A percentile compares a stretch with the other conserved stretches of the same genome.
Evolutionary conservation across 2,329 filamentous ascomycete genomes (phyloP).

Genomic region (Orbilia quercus): DNA sequence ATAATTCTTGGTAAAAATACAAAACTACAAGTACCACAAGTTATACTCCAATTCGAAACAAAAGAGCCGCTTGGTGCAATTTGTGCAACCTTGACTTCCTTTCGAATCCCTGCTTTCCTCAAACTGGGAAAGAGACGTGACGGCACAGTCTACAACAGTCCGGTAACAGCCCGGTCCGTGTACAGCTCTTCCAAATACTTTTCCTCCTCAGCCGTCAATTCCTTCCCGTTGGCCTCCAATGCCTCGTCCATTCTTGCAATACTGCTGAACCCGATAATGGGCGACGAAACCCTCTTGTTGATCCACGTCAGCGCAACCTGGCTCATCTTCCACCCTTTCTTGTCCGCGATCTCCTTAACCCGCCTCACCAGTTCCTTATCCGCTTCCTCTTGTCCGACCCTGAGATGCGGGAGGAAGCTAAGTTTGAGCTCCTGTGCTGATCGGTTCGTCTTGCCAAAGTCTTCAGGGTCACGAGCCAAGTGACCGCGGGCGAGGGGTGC

Average conservation of each 20-base stretch:
- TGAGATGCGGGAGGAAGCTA: constrained; percentile 62
- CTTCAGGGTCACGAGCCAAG: constrained; percentile 61
- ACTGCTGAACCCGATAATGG: constrained; percentile 73
- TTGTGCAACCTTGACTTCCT: neutral
- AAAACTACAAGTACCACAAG: too few relatives aligned
- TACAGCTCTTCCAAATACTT: constrained; percentile 73
- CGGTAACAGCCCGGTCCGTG: constrained; percentile 66
- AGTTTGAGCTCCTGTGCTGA: constrained; percentile 59
- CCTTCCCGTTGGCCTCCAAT: constrained; percentile 65
- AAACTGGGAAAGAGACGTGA: neutral
- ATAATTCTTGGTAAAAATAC: too few relatives aligned
- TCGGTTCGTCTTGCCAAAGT: constrained; percentile 56
- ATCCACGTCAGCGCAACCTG: constrained; percentile 75
- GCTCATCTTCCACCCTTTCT: constrained; percentile 71
- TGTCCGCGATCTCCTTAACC: constrained; percentile 71
- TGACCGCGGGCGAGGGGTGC: constrained; percentile 62
- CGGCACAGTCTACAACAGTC: constrained; percentile 58
- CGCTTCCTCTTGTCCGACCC: constrained; percentile 64
- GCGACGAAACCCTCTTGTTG: constrained; percentile 68
- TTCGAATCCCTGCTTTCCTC: neutral
- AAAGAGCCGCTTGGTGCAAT: neutral
- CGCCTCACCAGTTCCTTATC: constrained; percentile 69
- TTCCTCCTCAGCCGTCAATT: constrained; percentile 71
- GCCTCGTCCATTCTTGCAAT: constrained; percentile 73
- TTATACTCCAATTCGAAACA: too few relatives aligned